These are phyloP conservation scores for Kwoniella heveanensis DNA, from an alignment of 768 basidiomycete genomes.

Conservation along the genomic window DNA sequence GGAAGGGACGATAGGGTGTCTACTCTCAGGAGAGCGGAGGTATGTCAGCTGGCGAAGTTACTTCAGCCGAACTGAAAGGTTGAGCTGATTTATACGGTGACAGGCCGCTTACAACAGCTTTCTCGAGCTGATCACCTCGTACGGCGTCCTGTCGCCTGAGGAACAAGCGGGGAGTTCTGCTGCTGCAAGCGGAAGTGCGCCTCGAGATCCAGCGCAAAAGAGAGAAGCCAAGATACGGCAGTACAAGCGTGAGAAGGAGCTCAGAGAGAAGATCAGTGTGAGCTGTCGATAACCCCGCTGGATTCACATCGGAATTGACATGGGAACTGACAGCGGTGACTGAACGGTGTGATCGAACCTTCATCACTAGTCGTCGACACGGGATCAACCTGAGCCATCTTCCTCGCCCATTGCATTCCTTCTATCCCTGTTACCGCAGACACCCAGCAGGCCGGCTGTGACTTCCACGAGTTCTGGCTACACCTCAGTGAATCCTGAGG, in stretches of 20 bases:
- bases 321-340: too few relatives aligned
- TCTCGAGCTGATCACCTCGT: conserved; percentile 44
- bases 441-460: conserved; percentile 4
- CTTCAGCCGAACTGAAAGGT: too few relatives aligned
- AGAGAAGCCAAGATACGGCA: conserved; percentile 89
- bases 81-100: background rate
- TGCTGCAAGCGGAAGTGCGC: conserved; percentile 17
- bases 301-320: too few relatives aligned
- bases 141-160: conserved; percentile 41
- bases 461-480: conserved; percentile 14
- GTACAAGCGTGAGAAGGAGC: conserved; percentile 80
- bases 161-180: conserved; percentile 42
- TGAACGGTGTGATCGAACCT: too few relatives aligned
- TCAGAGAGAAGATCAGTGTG: conserved; percentile 72
- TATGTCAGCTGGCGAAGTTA: too few relatives aligned
- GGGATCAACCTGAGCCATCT: conserved; percentile 26
- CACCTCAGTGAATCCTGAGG: conserved; percentile 44
- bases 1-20: conserved; percentile 42
- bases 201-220: conserved; percentile 66
- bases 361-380: conserved; percentile 46
- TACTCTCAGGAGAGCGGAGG: conserved; percentile 44
- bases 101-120: conserved; percentile 46
- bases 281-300: too few relatives aligned
- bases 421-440: conserved; percentile 31
- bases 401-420: conserved; percentile 43